A percentile compares a stretch with the other conserved stretches of the same genome.
Conservation (phyloP, 805 yeast genomes). For the Torulaspora delbrueckii region DNA sequence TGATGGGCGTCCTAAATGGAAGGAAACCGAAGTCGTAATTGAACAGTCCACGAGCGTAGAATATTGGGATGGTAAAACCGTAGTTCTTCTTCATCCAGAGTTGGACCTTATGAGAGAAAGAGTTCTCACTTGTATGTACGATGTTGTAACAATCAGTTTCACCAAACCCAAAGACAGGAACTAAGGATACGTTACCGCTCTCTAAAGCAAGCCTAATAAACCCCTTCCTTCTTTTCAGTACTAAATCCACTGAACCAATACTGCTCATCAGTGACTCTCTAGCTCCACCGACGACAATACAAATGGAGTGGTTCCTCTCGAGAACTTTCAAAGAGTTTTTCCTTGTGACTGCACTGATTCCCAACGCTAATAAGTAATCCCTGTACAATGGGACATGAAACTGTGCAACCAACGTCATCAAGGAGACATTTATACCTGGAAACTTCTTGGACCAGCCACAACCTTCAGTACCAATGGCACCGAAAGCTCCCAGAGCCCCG, state of each 20-base stretch:
- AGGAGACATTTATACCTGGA: slow-evolving; percentile 78
- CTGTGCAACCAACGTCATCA: slow-evolving; percentile 77
- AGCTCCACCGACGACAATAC: slow-evolving; percentile 95
- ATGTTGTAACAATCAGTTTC: slow-evolving; percentile 66
- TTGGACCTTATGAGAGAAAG: slow-evolving; percentile 56
- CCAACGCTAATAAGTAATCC: slow-evolving; percentile 76
- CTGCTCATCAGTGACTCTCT: slow-evolving; percentile 73
- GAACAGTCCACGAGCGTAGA: slow-evolving; percentile 88
- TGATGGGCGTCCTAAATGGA: slow-evolving; percentile 77
- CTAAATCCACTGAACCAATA: slow-evolving; percentile 58
- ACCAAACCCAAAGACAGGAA: slow-evolving; percentile 89
- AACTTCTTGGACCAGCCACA: slow-evolving; percentile 61
- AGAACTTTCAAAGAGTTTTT: slow-evolving; percentile 64
- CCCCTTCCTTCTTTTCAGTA: slow-evolving; percentile 75
- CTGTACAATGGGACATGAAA: slow-evolving; percentile 80
- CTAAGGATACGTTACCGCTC: slow-evolving; percentile 69
- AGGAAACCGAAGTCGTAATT: slow-evolving; percentile 87
- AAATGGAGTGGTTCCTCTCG: slow-evolving; percentile 63
- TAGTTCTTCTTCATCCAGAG: slow-evolving; percentile 61
- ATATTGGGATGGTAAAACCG: slow-evolving; percentile 86
- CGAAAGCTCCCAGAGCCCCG: slow-evolving; percentile 85
- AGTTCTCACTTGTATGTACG: slow-evolving; percentile 40
- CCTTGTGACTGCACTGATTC: slow-evolving; percentile 79
- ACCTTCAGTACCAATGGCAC: slow-evolving; percentile 78
- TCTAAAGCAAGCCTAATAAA: slow-evolving; percentile 83